These are phyloP conservation scores for Acarospora socialis DNA, from an alignment of 2,329 filamentous ascomycete species.

Conservation along the genomic window DNA sequence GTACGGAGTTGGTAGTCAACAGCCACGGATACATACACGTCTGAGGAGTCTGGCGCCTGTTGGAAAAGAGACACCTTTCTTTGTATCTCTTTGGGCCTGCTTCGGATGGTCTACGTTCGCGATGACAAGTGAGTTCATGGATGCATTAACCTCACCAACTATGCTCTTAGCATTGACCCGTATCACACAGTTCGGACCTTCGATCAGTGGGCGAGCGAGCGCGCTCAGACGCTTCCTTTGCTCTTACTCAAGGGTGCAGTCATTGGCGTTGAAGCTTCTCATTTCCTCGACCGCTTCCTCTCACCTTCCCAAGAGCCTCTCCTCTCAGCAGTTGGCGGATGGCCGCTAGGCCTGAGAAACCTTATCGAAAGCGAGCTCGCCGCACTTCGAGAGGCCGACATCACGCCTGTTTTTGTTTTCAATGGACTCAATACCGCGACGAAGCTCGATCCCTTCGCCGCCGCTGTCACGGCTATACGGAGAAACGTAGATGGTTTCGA, in stretches of 20 bases:
- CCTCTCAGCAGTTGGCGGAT: conserved; percentile 74
- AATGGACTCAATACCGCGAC: conserved; percentile 70
- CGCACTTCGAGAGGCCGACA: conserved; percentile 52
- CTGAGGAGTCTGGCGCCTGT: too few species aligned
- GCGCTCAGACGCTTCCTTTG: conserved; percentile 45
- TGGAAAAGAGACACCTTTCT: too few species aligned
- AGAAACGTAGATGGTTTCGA: conserved; percentile 73
- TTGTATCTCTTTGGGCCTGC: too few species aligned
- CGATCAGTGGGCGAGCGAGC: conserved; percentile 42
- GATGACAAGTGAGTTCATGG: too few species aligned
- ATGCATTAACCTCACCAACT: too few species aligned
- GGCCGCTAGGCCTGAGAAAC: conserved; percentile 62
- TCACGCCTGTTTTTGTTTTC: conserved; percentile 81
- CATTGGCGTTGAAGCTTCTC: conserved; percentile 76
- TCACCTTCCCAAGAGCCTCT: conserved; percentile 72
- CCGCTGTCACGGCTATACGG: conserved; percentile 48
- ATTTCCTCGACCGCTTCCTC: conserved; percentile 72
- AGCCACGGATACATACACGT: too few species aligned
- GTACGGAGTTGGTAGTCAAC: too few species aligned
- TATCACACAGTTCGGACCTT: conserved; percentile 37
- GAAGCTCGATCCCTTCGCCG: conserved; percentile 48
- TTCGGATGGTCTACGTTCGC: too few species aligned
- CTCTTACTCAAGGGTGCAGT: conserved; percentile 58
- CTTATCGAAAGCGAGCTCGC: conserved; percentile 67
- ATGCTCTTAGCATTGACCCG: too few species aligned